A percentile compares a stretch with the other conserved stretches of the same genome.
These are phyloP conservation scores for Cryptococcus neoformans DNA, from an alignment of 1,284 basidiomycete species.

Conservation along the genomic window DNA sequence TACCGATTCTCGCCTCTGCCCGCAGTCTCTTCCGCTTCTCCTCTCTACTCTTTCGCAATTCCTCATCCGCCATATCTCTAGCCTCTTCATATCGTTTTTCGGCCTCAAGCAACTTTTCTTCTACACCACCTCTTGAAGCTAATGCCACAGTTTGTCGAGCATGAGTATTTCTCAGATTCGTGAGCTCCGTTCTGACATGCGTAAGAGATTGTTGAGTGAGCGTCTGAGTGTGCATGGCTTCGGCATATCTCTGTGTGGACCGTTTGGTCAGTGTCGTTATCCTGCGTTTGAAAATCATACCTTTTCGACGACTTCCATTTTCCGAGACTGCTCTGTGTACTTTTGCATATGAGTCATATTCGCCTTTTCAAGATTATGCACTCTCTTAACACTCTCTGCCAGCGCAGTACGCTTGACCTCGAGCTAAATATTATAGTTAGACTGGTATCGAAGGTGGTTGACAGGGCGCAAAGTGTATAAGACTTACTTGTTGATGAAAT, in stretches of 20 bases:
- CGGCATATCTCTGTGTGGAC: constrained; percentile 65
- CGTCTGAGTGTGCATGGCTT: constrained; percentile 55
- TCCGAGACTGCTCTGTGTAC: constrained; percentile 37
- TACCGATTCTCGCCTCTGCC: constrained; percentile 35
- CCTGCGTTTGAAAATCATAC: constrained; percentile 24
- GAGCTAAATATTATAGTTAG: constrained; percentile 18
- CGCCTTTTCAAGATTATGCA: constrained; percentile 44
- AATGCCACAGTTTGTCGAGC: constrained; percentile 22
- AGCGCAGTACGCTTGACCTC: constrained; percentile 40
- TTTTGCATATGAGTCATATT: constrained; percentile 41
- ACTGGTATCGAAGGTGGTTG: background rate
- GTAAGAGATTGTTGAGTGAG: constrained; percentile 45
- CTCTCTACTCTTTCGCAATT: constrained; percentile 64
- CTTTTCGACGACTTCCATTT: constrained; percentile 47
- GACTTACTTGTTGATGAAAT: constrained; percentile 41
- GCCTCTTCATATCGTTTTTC: constrained; percentile 69
- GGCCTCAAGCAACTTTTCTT: constrained; percentile 52
- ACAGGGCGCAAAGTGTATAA: background rate
- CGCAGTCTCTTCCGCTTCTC: constrained; percentile 50
- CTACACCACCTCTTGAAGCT: constrained; percentile 24
- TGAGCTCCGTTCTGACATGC: constrained; percentile 39
- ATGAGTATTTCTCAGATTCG: constrained; percentile 24
- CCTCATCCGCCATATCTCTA: constrained; percentile 74
- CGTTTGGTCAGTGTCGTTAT: constrained; percentile 5
- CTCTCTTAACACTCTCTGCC: constrained; percentile 33